Evolutionary conservation across 768 basidiomycete genomes (phyloP).

Genomic region (Candolleomyces efflorescens): DNA sequence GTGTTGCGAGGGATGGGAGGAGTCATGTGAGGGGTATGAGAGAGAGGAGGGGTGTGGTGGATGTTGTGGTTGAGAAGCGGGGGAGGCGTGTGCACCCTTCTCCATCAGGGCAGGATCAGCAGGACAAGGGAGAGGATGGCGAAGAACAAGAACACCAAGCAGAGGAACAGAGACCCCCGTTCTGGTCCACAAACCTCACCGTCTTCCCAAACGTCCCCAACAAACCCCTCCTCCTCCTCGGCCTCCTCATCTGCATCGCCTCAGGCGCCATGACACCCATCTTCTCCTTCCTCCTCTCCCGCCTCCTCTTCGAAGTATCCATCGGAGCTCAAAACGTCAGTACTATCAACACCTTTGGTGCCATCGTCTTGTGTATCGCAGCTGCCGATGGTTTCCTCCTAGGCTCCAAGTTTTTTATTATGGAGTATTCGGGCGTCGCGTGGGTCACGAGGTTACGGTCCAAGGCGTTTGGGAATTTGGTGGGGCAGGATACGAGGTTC

Average conservation of each 20-base stretch:
- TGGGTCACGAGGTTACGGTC: slow-evolving; percentile 74
- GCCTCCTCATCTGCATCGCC: slow-evolving; percentile 61
- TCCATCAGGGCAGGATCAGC: too few relatives aligned
- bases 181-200: slow-evolving; percentile 46
- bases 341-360: slow-evolving; percentile 66
- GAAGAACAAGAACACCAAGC: too few relatives aligned
- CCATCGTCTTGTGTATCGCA: slow-evolving; percentile 68
- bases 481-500: slow-evolving; percentile 82
- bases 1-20: slow-evolving; percentile 29
- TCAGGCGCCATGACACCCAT: slow-evolving; percentile 87
- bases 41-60: too few relatives aligned
- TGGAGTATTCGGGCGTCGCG: slow-evolving; percentile 67
- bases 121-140: slow-evolving; percentile 2
- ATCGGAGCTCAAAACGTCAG: slow-evolving; percentile 58
- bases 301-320: slow-evolving; percentile 73
- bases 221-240: slow-evolving; percentile 67
- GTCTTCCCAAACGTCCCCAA: slow-evolving; percentile 71
- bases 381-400: slow-evolving; percentile 72
- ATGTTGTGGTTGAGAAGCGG: too few relatives aligned
- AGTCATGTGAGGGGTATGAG: too few relatives aligned
- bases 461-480: slow-evolving; percentile 49
- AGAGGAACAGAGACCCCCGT: slow-evolving; percentile 24
- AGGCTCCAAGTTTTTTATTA: slow-evolving; percentile 73
- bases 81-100: too few relatives aligned
- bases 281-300: slow-evolving; percentile 87